A percentile compares a stretch with the other conserved stretches of the same genome.
Evolutionary conservation across 2,329 filamentous ascomycete species (phyloP).

Genomic region (Thyridium curvatum): DNA sequence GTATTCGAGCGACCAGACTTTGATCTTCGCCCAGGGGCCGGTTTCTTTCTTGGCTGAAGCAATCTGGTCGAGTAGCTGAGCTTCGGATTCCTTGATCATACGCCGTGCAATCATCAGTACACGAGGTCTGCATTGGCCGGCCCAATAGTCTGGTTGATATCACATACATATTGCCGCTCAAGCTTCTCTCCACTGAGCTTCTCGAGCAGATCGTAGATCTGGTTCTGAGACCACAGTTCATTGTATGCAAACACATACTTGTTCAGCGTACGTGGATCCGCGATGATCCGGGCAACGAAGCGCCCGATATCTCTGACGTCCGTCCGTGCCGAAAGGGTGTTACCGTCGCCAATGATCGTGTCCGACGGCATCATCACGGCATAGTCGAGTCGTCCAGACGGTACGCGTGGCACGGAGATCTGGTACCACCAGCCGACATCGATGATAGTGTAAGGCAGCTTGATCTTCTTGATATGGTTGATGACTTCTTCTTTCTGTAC

Average conservation of each 20-base stretch:
- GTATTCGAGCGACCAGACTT: conserved; percentile 26
- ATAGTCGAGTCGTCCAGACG: conserved; percentile 32
- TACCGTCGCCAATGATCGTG: conserved; percentile 37
- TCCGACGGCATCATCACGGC: conserved; percentile 25
- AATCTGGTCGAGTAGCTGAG: too few species aligned
- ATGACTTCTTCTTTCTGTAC: conserved; percentile 43
- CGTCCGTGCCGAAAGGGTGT: conserved; percentile 33
- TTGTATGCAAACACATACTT: conserved; percentile 41
- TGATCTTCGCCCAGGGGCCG: too few species aligned
- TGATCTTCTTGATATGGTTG: conserved; percentile 38
- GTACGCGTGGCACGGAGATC: conserved; percentile 20
- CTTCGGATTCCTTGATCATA: too few species aligned
- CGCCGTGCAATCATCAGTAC: too few species aligned
- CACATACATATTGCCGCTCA: conserved; percentile 25
- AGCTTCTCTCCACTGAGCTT: conserved; percentile 40
- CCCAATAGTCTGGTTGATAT: too few species aligned
- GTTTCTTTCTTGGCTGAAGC: too few species aligned
- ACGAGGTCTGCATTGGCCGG: background rate
- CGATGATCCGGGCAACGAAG: conserved; percentile 43
- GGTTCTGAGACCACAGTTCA: conserved; percentile 35
- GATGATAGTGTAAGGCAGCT: conserved; percentile 48
- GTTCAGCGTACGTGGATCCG: conserved; percentile 47
- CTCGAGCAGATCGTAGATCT: conserved; percentile 40
- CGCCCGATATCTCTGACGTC: conserved; percentile 46
- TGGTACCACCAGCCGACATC: conserved; percentile 57